These are phyloP conservation scores for Colletotrichum sidae DNA, from an alignment of 2,329 filamentous ascomycete species.

Conservation along the genomic window DNA sequence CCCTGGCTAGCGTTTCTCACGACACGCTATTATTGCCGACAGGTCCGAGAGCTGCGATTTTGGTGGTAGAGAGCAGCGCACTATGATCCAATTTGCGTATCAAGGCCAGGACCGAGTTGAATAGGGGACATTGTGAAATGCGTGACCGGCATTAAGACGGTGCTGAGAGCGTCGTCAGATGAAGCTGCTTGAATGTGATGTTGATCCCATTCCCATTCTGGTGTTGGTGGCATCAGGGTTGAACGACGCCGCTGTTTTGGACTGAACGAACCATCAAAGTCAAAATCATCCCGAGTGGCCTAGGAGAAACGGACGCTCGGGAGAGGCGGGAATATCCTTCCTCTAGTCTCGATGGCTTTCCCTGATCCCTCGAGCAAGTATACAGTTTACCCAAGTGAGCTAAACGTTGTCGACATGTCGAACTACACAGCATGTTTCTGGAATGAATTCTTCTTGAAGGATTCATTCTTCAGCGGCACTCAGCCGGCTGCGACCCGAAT, in stretches of 20 bases:
- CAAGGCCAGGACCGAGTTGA: too few species aligned
- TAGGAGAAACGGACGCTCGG: constrained; percentile 10
- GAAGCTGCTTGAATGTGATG: neutral
- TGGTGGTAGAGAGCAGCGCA: too few species aligned
- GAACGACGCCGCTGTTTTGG: constrained; percentile 19
- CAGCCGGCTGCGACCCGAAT: neutral
- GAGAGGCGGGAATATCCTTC: constrained; percentile 28
- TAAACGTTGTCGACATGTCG: neutral
- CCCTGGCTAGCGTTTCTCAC: constrained; percentile 11
- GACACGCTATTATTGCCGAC: constrained; percentile 15
- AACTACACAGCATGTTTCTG: neutral
- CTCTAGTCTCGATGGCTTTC: constrained; percentile 4
- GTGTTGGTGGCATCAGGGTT: constrained; percentile 12
- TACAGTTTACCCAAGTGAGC: neutral
- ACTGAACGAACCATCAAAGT: constrained; percentile 18
- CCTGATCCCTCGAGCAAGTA: neutral
- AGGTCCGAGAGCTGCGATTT: neutral
- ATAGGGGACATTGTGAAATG: neutral
- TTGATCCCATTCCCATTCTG: constrained; percentile 16
- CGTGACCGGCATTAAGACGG: neutral
- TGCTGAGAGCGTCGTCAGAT: neutral
- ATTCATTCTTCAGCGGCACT: constrained; percentile 16
- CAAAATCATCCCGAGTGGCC: neutral
- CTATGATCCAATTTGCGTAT: too few species aligned
- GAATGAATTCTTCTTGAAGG: neutral